These are phyloP conservation scores for Xylaria grammica DNA, from an alignment of 495 filamentous ascomycete genomes.

Conservation along the genomic window DNA sequence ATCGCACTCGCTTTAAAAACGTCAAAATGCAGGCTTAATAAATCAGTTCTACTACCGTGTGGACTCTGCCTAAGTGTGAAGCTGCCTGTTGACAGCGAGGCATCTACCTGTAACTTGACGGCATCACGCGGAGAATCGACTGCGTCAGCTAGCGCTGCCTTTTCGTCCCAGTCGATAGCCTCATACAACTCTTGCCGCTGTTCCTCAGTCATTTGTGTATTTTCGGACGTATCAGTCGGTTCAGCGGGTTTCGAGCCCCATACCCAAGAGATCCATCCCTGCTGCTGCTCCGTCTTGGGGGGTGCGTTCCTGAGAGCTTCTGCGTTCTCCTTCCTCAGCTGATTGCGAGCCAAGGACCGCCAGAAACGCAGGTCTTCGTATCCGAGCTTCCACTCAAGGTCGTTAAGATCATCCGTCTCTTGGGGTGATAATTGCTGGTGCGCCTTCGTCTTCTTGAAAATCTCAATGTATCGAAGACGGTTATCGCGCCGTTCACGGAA, in stretches of 20 bases:
- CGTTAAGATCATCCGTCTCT: slow-evolving; percentile 73
- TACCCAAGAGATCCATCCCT: slow-evolving; percentile 86
- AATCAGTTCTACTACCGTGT: slow-evolving; percentile 75
- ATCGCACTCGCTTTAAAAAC: slow-evolving; percentile 87
- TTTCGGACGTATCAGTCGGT: slow-evolving; percentile 59
- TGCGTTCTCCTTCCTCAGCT: slow-evolving; percentile 92
- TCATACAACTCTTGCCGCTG: slow-evolving; percentile 96
- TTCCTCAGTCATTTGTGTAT: slow-evolving; percentile 86
- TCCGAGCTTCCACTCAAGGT: slow-evolving; percentile 82
- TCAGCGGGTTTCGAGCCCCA: slow-evolving; percentile 77
- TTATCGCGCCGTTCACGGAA: slow-evolving; percentile 92
- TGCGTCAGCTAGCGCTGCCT: slow-evolving; percentile 81
- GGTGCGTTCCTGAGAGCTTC: slow-evolving; percentile 64
- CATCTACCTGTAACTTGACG: slow-evolving; percentile 88
- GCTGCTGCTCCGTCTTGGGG: slow-evolving; percentile 55
- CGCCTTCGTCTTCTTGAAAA: slow-evolving; percentile 92
- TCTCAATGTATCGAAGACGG: slow-evolving; percentile 81
- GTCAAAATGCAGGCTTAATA: slow-evolving; percentile 90
- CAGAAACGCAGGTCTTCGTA: slow-evolving; percentile 98
- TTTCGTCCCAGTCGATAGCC: slow-evolving; percentile 98
- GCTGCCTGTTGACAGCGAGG: slow-evolving; percentile 87
- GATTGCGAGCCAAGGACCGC: slow-evolving; percentile 90
- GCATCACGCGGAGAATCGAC: slow-evolving; percentile 90
- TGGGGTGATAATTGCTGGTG: slow-evolving; percentile 71
- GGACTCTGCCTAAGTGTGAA: slow-evolving; percentile 91